phyloP scores from a whole-genome alignment of 1,139 yeast genomes.

The Chernovozyma sophiae-reginae region DNA sequence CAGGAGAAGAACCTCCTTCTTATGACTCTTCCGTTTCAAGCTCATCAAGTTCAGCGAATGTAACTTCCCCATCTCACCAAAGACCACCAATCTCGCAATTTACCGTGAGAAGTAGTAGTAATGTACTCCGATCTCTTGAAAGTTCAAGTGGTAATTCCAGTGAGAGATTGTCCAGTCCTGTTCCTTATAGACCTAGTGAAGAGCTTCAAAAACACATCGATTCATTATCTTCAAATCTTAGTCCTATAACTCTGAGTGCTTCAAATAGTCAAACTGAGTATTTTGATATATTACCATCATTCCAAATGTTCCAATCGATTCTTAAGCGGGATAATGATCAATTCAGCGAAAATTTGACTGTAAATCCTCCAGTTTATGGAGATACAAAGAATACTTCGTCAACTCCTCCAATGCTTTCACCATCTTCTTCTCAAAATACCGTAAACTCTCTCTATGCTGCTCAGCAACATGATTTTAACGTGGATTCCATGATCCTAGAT shows the following conservation, averaged over 20 bases:
- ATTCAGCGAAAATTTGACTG: conserved; percentile 34
- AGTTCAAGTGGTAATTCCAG: neutral
- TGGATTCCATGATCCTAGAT: neutral
- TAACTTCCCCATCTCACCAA: neutral
- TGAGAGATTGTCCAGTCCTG: conserved; percentile 2
- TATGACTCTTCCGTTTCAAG: conserved; percentile 8
- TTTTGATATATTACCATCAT: conserved; percentile 57
- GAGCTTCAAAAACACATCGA: conserved; percentile 38
- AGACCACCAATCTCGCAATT: conserved; percentile 10
- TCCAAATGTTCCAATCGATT: conserved; percentile 58
- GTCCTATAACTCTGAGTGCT: conserved; percentile 20
- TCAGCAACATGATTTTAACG: neutral
- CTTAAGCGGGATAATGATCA: conserved; percentile 46
- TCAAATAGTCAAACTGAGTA: conserved; percentile 40
- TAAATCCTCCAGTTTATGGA: conserved; percentile 39
- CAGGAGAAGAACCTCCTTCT: conserved; percentile 10
- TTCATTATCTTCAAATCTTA: conserved; percentile 13
- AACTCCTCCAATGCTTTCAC: conserved; percentile 22
- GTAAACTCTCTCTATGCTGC: neutral
- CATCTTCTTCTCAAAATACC: conserved; percentile 6
- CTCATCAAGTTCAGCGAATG: neutral
- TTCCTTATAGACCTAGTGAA: conserved; percentile 32
- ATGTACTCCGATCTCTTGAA: conserved; percentile 1
- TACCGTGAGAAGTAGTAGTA: conserved; percentile 17
- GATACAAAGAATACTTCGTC: conserved; percentile 28